Evolutionary conservation across 1,284 basidiomycete genomes (phyloP), one percentile per base, ranked within the genome.

Genomic region (Boletellus sp.): DNA sequence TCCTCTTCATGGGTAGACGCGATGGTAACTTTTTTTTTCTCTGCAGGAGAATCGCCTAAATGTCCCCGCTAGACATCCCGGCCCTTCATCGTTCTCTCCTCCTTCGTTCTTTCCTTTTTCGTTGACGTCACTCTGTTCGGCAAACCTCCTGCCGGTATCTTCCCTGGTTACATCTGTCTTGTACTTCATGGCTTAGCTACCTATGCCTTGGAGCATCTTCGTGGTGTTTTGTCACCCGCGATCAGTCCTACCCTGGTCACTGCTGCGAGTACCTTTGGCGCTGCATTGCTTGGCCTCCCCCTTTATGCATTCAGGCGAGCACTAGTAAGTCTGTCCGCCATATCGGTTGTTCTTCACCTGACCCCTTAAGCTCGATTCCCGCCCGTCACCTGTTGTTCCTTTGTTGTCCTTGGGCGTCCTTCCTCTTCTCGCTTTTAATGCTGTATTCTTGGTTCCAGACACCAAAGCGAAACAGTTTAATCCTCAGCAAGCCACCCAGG

Each of bases 111-210:
- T 26, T 79, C 79, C 19, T 66, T 85, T 50, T 60, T 78, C 15
- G 78, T 78, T 19, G 86, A 88, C 61, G 71, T 78, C n/a, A 64
- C 68, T 4, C 72, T 83, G 54, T 78, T 77, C 10, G 65, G 74
- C 4, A 64, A 67, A 16, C 74, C 72, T 44, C 63, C 82, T 39
- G 74, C 71, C 61, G 68, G 69, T 30, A 71, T 74, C 40, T 49
- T 82, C 26, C 84, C 83, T 7, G 85, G 82, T 16, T 88, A 90
- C 67, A 77, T 75, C 6, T 86, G 85, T 3, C 63, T 90, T 6
- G 50, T 77, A 10, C 57, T 85, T 3, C 78, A 89, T 61, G 81
- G 79, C 2, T 57, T 85, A 19, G 71, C 79, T 5, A 82, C 85
- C 1, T 78, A 70, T 54, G 81, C 77, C 19, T 67, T 85, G 41